Evolutionary conservation across 2,329 filamentous ascomycete species (phyloP).

Genomic region (Myotisia sp.): DNA sequence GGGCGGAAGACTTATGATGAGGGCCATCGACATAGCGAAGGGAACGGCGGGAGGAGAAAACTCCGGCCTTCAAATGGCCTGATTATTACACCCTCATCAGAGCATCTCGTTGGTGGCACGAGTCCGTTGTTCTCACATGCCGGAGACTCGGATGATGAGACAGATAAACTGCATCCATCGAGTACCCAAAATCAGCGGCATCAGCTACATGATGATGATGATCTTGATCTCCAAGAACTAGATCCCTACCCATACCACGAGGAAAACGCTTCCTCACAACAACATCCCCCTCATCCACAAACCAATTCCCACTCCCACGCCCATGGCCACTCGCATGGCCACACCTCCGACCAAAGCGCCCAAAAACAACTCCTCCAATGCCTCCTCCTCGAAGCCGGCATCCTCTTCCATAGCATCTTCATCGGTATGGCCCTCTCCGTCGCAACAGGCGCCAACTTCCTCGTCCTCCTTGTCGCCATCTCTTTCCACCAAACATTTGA

Average conservation of each 20-base stretch:
- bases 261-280: constrained; percentile 5
- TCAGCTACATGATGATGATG: constrained; percentile 34
- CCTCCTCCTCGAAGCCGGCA: constrained; percentile 65
- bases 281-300: constrained; percentile 2
- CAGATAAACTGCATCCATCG: no score
- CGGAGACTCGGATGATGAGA: not conserved
- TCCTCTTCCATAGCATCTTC: constrained; percentile 72
- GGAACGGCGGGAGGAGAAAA: not conserved
- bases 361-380: constrained; percentile 61
- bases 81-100: constrained; percentile 6
- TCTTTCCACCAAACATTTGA: constrained; percentile 81
- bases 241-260: constrained; percentile 20
- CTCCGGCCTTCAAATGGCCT: not conserved
- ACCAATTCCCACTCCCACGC: constrained; percentile 2
- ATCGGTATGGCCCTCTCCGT: constrained; percentile 80
- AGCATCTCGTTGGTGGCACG: constrained; percentile 12
- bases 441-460: constrained; percentile 62
- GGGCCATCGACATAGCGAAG: constrained; percentile 8
- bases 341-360: constrained; percentile 16
- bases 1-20: constrained; percentile 3
- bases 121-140: constrained; percentile 13
- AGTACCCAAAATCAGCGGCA: constrained; percentile 14
- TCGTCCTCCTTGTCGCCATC: constrained; percentile 67
- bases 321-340: constrained; percentile 8
- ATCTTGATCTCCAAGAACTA: constrained; percentile 46